phyloP scores from a whole-genome alignment of 2,329 filamentous ascomycete genomes.

The Phyllosticta citrichinensis region DNA sequence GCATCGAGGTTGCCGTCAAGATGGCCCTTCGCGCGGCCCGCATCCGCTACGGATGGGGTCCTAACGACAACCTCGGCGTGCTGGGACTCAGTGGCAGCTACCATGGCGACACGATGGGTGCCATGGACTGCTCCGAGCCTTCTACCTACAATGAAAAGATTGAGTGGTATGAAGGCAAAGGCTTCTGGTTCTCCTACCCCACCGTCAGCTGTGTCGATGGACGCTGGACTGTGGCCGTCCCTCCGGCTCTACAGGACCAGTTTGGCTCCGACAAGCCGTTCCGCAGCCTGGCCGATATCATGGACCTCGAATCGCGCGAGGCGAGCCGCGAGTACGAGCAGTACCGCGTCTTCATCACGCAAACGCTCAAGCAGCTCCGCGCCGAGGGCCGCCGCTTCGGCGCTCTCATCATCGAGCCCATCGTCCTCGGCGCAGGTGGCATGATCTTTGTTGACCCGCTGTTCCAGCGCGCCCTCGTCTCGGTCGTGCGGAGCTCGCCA shows the following conservation, averaged over 20 bases:
- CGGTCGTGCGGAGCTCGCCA: slow-evolving; percentile 52
- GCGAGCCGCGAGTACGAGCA: slow-evolving; percentile 22
- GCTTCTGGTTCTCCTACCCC: slow-evolving; percentile 74
- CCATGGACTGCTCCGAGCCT: slow-evolving; percentile 77
- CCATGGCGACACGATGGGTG: slow-evolving; percentile 79
- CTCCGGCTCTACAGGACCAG: neutral
- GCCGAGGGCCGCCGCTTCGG: slow-evolving; percentile 58
- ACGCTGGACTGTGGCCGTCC: slow-evolving; percentile 40
- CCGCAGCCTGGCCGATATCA: slow-evolving; percentile 23
- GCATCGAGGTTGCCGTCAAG: slow-evolving; percentile 74
- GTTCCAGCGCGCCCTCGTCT: slow-evolving; percentile 63
- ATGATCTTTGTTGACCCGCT: slow-evolving; percentile 78
- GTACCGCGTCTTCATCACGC: neutral
- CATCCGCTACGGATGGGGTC: slow-evolving; percentile 55
- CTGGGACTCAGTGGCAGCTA: slow-evolving; percentile 72
- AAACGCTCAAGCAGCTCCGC: slow-evolving; percentile 21
- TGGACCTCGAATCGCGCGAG: slow-evolving; percentile 32
- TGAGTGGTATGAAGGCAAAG: slow-evolving; percentile 74
- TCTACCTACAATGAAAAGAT: slow-evolving; percentile 71
- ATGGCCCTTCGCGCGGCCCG: slow-evolving; percentile 68
- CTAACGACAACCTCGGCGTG: slow-evolving; percentile 51
- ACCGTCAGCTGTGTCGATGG: slow-evolving; percentile 57
- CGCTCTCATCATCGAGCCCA: slow-evolving; percentile 68
- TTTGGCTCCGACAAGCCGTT: slow-evolving; percentile 34
- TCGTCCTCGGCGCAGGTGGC: slow-evolving; percentile 71